Conservation (phyloP, 2,329 filamentous ascomycete genomes). For the Lachnellula cervina region DNA sequence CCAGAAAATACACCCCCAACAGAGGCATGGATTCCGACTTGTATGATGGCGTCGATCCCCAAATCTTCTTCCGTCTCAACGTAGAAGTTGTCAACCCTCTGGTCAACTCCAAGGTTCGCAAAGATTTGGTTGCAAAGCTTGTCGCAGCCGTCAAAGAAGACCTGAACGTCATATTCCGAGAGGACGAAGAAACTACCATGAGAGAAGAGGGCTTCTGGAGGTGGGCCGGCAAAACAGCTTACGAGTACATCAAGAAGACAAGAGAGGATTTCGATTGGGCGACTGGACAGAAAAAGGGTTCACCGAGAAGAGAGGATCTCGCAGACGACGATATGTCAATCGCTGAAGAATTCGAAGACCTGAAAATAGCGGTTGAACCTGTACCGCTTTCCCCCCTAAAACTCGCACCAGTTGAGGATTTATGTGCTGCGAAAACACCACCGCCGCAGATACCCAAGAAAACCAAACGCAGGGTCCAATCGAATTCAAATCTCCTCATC, state of each 20-base stretch:
- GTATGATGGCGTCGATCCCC: conserved; percentile 21
- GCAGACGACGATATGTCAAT: background rate
- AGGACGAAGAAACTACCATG: conserved; percentile 23
- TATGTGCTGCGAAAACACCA: background rate
- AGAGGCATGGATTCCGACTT: conserved; percentile 8
- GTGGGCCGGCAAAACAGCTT: conserved; percentile 28
- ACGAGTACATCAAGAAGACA: conserved; percentile 17
- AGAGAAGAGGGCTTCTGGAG: conserved; percentile 30
- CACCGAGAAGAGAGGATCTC: background rate
- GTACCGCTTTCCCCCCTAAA: background rate
- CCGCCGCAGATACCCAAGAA: background rate
- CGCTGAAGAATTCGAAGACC: background rate
- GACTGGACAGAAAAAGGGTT: conserved; percentile 25
- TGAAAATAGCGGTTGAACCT: background rate
- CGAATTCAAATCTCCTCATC: background rate
- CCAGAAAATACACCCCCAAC: conserved; percentile 16
- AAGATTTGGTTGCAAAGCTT: conserved; percentile 26
- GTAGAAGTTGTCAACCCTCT: conserved; percentile 20
- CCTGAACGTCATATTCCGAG: conserved; percentile 22
- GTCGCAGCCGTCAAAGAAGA: conserved; percentile 26
- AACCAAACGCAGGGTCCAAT: background rate
- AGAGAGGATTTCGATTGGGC: conserved; percentile 27
- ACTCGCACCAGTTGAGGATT: background rate
- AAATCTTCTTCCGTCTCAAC: conserved; percentile 27
- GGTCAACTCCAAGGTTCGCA: conserved; percentile 21